A percentile compares a stretch with the other conserved stretches of the same genome.
These are phyloP conservation scores for Fusarium nodosum DNA, from an alignment of 2,329 filamentous ascomycete genomes.

Conservation along the genomic window DNA sequence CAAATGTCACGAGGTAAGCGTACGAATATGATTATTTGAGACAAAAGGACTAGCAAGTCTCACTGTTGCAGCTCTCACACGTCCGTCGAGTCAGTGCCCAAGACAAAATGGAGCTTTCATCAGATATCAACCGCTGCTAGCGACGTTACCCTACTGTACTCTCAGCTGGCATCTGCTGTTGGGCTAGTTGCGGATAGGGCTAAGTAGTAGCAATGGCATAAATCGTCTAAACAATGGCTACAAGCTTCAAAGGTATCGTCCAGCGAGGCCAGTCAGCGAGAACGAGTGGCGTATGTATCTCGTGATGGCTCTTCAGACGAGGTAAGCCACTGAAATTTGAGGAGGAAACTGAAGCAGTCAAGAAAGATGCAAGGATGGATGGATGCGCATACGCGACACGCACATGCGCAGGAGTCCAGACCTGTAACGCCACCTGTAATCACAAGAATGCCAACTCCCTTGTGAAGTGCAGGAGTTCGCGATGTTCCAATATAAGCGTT, in stretches of 20 bases:
- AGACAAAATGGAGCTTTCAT: conserved; percentile 12
- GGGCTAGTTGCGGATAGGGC: conserved; percentile 1
- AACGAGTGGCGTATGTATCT: conserved; percentile 36
- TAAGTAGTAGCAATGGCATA: conserved; percentile 1
- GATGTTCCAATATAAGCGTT: conserved; percentile 16
- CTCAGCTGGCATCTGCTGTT: conserved; percentile 3
- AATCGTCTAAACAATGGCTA: not conserved
- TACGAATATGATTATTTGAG: conserved; percentile 34
- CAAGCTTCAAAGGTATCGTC: not conserved
- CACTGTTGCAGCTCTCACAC: conserved; percentile 28
- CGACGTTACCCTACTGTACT: not conserved
- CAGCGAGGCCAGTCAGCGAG: not conserved
- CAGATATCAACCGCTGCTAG: conserved; percentile 17
- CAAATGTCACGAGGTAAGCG: conserved; percentile 28
- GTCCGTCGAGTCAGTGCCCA: conserved; percentile 22
- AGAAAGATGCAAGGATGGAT: conserved; percentile 31
- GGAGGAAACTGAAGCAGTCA: conserved; percentile 40
- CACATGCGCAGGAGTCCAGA: conserved; percentile 21
- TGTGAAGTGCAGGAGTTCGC: conserved; percentile 21
- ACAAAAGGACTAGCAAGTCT: conserved; percentile 33
- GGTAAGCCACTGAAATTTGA: conserved; percentile 40
- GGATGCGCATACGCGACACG: conserved; percentile 20
- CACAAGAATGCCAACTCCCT: conserved; percentile 38
- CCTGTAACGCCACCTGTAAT: conserved; percentile 25
- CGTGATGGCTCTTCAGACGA: conserved; percentile 34